These are phyloP conservation scores for Hemisphaericaspora subhashii DNA, from an alignment of 1,139 yeast genomes.

Conservation along the genomic window DNA sequence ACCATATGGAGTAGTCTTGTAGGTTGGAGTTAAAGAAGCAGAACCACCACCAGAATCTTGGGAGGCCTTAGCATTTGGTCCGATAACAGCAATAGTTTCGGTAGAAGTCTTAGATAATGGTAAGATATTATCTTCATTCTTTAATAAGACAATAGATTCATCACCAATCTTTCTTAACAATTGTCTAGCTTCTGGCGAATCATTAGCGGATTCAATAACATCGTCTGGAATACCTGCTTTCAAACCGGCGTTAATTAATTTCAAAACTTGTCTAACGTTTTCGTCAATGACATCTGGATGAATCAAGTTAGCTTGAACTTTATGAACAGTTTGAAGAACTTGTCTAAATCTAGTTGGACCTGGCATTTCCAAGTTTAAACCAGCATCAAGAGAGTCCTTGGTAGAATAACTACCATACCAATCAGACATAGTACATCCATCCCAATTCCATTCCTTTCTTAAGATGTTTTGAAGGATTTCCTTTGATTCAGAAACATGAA, in stretches of 20 bases:
- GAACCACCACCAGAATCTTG: slow-evolving; percentile 42
- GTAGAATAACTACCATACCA: slow-evolving; percentile 62
- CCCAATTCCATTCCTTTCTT: slow-evolving; percentile 56
- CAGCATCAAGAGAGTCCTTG: slow-evolving; percentile 49
- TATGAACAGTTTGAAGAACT: slow-evolving; percentile 35
- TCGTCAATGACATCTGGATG: slow-evolving; percentile 37
- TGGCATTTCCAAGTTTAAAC: slow-evolving; percentile 66
- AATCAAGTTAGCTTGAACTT: slow-evolving; percentile 32
- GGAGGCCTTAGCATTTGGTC: slow-evolving; percentile 36
- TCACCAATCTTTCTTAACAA: slow-evolving; percentile 49
- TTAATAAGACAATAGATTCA: slow-evolving; percentile 55
- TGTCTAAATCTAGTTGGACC: slow-evolving; percentile 55
- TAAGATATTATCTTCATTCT: slow-evolving; percentile 44
- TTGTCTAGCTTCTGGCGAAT: slow-evolving; percentile 43
- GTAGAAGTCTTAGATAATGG: slow-evolving; percentile 34
- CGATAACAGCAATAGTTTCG: slow-evolving; percentile 35
- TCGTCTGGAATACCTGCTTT: slow-evolving; percentile 44
- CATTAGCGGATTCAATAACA: slow-evolving; percentile 38
- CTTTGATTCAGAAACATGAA: slow-evolving; percentile 50
- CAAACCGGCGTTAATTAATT: slow-evolving; percentile 44
- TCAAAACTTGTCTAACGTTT: slow-evolving; percentile 46
- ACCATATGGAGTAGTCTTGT: slow-evolving; percentile 34
- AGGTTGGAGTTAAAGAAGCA: slow-evolving; percentile 32
- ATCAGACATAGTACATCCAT: slow-evolving; percentile 59
- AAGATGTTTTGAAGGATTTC: slow-evolving; percentile 44